Conservation (phyloP, 1,139 yeast species). For the Pichia sp. region DNA sequence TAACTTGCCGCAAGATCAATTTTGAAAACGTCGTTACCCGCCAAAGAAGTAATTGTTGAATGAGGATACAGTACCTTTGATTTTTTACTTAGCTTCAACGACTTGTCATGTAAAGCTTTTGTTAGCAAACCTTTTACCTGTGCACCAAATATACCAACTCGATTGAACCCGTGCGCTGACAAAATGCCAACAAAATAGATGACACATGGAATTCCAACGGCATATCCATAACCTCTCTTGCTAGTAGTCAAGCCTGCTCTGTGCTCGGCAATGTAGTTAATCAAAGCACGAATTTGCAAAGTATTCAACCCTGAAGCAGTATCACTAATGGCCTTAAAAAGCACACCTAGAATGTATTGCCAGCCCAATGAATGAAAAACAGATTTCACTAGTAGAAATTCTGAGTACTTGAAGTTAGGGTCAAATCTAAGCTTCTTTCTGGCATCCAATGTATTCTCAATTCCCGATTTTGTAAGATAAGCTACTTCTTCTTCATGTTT, state of each 20-base stretch:
- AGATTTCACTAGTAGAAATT: conserved; percentile 35
- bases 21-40: conserved; percentile 78
- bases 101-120: conserved; percentile 58
- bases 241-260: conserved; percentile 29
- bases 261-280: conserved; percentile 37
- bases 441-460: conserved; percentile 19
- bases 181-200: conserved; percentile 32
- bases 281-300: conserved; percentile 43
- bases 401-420: conserved; percentile 32
- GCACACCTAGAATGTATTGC: conserved; percentile 40
- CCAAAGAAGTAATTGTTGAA: conserved; percentile 63
- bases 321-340: conserved; percentile 42
- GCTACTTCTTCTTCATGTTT: conserved; percentile 26
- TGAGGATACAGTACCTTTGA: conserved; percentile 54
- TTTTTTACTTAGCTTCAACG: conserved; percentile 53
- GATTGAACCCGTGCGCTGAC: conserved; percentile 47
- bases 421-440: conserved; percentile 20
- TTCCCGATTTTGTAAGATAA: conserved; percentile 23
- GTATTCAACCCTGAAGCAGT: conserved; percentile 45
- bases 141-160: conserved; percentile 58
- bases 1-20: conserved; percentile 70
- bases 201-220: conserved; percentile 45
- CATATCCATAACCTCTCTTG: conserved; percentile 51
- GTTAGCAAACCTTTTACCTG: conserved; percentile 60
- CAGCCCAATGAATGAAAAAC: conserved; percentile 51